Conservation (phyloP, 768 basidiomycete species). For the Boletus pseudo-olivaceus region DNA sequence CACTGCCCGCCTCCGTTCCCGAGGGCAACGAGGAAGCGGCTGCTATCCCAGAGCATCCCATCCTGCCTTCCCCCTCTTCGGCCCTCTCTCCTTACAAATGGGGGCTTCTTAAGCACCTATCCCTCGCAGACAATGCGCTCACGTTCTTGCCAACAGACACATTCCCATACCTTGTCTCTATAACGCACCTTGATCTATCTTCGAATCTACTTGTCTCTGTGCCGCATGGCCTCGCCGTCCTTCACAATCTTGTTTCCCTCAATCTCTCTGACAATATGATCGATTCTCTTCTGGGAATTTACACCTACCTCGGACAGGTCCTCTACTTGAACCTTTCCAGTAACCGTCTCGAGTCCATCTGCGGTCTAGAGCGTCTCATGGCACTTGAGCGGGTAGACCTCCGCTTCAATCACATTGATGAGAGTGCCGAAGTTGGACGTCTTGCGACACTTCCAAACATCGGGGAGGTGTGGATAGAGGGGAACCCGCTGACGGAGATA, state of each 20-base stretch:
- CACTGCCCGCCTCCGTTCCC: constrained; percentile 54
- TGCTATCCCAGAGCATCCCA: constrained; percentile 18
- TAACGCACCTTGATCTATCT: constrained; percentile 85
- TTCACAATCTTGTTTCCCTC: constrained; percentile 83
- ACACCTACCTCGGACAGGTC: constrained; percentile 74
- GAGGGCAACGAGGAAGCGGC: constrained; percentile 41
- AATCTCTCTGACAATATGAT: constrained; percentile 98
- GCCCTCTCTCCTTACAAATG: constrained; percentile 61
- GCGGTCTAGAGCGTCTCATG: constrained; percentile 86
- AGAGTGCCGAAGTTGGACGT: constrained; percentile 81
- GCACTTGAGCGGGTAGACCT: constrained; percentile 85
- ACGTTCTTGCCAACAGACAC: constrained; percentile 73
- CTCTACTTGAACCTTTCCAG: constrained; percentile 73
- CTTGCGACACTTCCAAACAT: constrained; percentile 78
- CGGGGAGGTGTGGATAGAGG: constrained; percentile 75
- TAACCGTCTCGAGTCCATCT: constrained; percentile 93
- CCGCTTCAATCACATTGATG: constrained; percentile 73
- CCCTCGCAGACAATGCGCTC: constrained; percentile 73
- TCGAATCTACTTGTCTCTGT: constrained; percentile 88
- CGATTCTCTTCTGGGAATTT: constrained; percentile 88
- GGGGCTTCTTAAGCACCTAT: constrained; percentile 73
- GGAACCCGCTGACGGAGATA: constrained; percentile 74
- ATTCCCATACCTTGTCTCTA: constrained; percentile 62
- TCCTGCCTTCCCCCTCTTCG: constrained; percentile 25
- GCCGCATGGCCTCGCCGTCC: constrained; percentile 67